phyloP scores from a whole-genome alignment of 345 rosid species.

The Dovyalis caffra region DNA sequence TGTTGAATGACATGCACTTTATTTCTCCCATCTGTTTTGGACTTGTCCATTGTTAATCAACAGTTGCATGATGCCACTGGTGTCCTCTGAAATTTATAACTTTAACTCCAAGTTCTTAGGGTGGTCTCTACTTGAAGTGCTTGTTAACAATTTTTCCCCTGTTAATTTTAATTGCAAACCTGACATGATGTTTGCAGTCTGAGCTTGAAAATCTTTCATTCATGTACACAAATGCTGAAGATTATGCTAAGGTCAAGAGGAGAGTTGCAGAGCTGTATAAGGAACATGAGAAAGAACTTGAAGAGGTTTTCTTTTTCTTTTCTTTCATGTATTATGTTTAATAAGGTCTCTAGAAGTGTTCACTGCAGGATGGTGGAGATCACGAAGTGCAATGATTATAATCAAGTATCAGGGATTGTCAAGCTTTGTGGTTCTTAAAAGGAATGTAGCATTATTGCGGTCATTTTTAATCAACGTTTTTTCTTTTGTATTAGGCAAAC shows the following conservation, averaged over 20 bases:
- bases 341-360: background rate
- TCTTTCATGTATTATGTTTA: background rate
- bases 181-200: conserved; percentile 49
- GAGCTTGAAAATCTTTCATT: conserved; percentile 96
- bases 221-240: conserved; percentile 93
- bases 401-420: too few relatives aligned
- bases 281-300: conserved; percentile 83
- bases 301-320: conserved; percentile 51
- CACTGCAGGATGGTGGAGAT: too few relatives aligned
- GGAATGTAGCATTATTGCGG: too few relatives aligned
- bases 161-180: background rate
- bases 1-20: too few relatives aligned
- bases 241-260: conserved; percentile 74
- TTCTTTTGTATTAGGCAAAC: conserved; percentile 59
- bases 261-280: conserved; percentile 81
- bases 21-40: too few relatives aligned
- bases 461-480: conserved; percentile 1
- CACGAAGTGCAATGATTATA: too few relatives aligned
- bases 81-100: background rate
- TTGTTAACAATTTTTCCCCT: background rate
- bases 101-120: background rate
- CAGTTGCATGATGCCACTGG: conserved; percentile 1
- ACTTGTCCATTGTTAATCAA: background rate
- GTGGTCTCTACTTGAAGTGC: background rate
- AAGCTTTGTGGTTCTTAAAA: too few relatives aligned